These are phyloP conservation scores for Santalum album DNA, from an alignment of 164 flowering plant species.

Conservation along the genomic window DNA sequence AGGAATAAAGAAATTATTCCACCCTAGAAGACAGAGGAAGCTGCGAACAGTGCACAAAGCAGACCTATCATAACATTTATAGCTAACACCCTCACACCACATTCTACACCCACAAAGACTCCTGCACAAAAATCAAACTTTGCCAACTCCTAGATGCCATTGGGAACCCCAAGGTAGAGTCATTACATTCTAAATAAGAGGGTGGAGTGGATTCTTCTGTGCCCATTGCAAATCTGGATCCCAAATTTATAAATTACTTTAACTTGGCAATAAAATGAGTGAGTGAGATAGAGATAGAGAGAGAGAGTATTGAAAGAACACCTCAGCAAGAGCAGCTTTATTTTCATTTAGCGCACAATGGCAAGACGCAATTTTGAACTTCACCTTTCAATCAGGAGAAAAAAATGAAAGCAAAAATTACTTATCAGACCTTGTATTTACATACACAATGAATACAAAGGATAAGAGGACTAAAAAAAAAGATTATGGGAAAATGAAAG, in stretches of 20 bases:
- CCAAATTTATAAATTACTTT: neutral
- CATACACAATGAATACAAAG: neutral
- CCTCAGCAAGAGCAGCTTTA: slow-evolving; percentile 83
- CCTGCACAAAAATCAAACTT: too few relatives aligned
- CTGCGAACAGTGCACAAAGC: too few relatives aligned
- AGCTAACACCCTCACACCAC: too few relatives aligned
- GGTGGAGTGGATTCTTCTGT: too few relatives aligned
- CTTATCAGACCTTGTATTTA: neutral
- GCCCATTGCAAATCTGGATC: neutral
- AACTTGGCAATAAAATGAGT: neutral
- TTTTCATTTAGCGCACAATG: slow-evolving; percentile 58
- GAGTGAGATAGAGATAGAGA: neutral
- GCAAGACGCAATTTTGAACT: slow-evolving; percentile 77
- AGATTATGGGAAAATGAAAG: neutral
- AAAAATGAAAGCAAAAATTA: neutral
- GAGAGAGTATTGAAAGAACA: slow-evolving; percentile 13
- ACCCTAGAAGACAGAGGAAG: too few relatives aligned
- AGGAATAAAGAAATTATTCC: too few relatives aligned
- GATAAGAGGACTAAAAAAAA: neutral
- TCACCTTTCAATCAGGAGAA: slow-evolving; percentile 45
- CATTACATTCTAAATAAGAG: too few relatives aligned
- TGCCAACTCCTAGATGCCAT: too few relatives aligned
- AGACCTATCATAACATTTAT: too few relatives aligned
- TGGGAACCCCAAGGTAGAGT: too few relatives aligned
- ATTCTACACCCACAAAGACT: too few relatives aligned